Conservation (phyloP, 768 basidiomycete genomes). For the Lactifluus subvellereus region DNA sequence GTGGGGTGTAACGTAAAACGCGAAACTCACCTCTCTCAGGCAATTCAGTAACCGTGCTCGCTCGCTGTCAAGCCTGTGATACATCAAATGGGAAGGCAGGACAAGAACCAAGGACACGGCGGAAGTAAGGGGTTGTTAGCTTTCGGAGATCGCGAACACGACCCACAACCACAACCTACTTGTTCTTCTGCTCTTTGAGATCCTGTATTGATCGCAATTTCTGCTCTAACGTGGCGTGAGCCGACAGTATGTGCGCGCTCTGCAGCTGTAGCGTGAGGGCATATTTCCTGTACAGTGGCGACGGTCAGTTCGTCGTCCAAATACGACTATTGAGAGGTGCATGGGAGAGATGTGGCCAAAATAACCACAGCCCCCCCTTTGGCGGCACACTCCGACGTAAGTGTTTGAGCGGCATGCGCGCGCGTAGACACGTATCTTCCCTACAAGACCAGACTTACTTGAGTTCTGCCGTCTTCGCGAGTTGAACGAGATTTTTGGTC, state of each 20-base stretch:
- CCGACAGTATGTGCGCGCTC: slow-evolving; percentile 81
- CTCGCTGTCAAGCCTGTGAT: slow-evolving; percentile 66
- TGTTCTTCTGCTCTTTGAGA: slow-evolving; percentile 77
- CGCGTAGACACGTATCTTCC: too few relatives aligned
- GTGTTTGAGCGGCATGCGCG: too few relatives aligned
- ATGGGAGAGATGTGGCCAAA: not conserved
- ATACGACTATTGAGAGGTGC: not conserved
- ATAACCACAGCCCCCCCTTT: not conserved
- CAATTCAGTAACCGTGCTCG: slow-evolving; percentile 60
- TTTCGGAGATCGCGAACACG: slow-evolving; percentile 2
- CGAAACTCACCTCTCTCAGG: slow-evolving; percentile 55
- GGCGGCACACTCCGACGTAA: not conserved
- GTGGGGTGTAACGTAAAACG: slow-evolving; percentile 10
- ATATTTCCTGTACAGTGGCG: slow-evolving; percentile 53
- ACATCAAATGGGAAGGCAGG: slow-evolving; percentile 2
- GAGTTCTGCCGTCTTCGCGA: slow-evolving; percentile 82
- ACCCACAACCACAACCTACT: slow-evolving; percentile 41
- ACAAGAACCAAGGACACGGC: slow-evolving; percentile 1
- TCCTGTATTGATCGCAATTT: slow-evolving; percentile 77
- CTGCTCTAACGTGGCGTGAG: slow-evolving; percentile 72
- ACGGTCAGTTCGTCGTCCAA: slow-evolving; percentile 5
- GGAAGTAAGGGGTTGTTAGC: not conserved
- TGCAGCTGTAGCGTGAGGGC: slow-evolving; percentile 78
- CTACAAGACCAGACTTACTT: slow-evolving; percentile 49
- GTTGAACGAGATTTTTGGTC: slow-evolving; percentile 80